These are phyloP conservation scores for Lecanicillium sp. DNA, from an alignment of 2,329 filamentous ascomycete species.

Conservation along the genomic window DNA sequence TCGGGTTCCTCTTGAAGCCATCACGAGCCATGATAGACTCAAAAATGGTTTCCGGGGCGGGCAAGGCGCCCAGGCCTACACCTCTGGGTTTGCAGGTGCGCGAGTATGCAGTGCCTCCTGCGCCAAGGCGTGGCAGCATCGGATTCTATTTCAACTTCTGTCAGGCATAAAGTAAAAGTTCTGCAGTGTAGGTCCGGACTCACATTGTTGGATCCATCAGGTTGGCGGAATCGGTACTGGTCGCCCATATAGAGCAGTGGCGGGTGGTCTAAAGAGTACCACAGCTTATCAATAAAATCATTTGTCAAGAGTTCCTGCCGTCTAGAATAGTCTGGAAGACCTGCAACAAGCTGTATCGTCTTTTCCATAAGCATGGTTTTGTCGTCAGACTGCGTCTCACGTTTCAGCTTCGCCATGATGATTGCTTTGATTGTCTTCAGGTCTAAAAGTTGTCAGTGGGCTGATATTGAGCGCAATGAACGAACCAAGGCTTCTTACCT, in stretches of 20 bases:
- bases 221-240: conserved; percentile 58
- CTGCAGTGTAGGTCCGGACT: conserved; percentile 13
- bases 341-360: conserved; percentile 63
- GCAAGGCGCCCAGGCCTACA: conserved; percentile 56
- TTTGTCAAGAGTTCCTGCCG: conserved; percentile 59
- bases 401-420: conserved; percentile 56
- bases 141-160: conserved; percentile 45
- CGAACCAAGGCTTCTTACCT: neutral
- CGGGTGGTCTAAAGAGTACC: conserved; percentile 67
- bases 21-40: conserved; percentile 53
- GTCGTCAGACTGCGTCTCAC: conserved; percentile 60
- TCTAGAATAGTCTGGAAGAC: conserved; percentile 56
- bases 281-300: conserved; percentile 61
- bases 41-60: conserved; percentile 59
- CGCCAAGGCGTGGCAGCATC: conserved; percentile 58
- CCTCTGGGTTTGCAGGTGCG: conserved; percentile 55
- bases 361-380: conserved; percentile 73
- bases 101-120: conserved; percentile 61
- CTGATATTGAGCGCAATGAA: rapidly evolving
- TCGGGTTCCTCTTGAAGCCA: conserved; percentile 54
- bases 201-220: conserved; percentile 65
- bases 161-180: neutral
- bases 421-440: conserved; percentile 57
- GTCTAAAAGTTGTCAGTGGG: conserved; percentile 38
- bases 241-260: conserved; percentile 59